Base-by-base conservation (phyloP, 176 grass and related monocot genomes). In the Themeda triandra region DNA sequence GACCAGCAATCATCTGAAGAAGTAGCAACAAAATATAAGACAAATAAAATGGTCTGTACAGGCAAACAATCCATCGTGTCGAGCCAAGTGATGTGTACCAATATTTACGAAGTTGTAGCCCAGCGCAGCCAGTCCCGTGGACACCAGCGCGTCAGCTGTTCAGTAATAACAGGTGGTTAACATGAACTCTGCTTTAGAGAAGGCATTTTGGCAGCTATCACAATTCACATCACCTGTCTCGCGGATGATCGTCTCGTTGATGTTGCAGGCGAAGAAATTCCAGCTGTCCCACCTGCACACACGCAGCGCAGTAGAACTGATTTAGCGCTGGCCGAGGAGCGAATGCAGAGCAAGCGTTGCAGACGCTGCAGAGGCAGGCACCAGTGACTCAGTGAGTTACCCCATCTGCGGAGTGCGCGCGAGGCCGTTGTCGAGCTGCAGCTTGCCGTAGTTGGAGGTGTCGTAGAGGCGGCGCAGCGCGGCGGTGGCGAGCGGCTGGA, bases 201-300 rank as follows among this genome's bases (percentile, higher is more conserved):
- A 77, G 1, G 15, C 30, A 77, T 63, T 81, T 3, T 60, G 58
- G n/a, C n/a, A 25, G 39, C 3, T 31, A 6, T 31, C 8, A 28
- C 3, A 56, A 69, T 4, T 37, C 56, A 60, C 4, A 23, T 32
- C 62, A 98, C 96, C 92, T 92, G 96, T 98, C 85, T 95, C 87
- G 49, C 86, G 88, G 83, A 98, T 98, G 82, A 98, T 63, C 36
- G 91, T 92, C 78, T 95, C 93, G 71, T 89, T 95, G 74, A 98
- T 95, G 75, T 98, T 90, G 83, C 96, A 98, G 76, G 89, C 96
- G 83, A 95, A 98, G 93, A 98, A 98, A 73, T 98, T 98, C 96
- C 96, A 98, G 85, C 96, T 98, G 77, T 98, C 95, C 96, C 96
- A 98, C 77, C 96, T 98, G 87, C 73, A 82, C 77, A 51, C 35